Evolutionary conservation across 2,329 filamentous ascomycete genomes (phyloP).

Genomic region (Thelonectria olida): DNA sequence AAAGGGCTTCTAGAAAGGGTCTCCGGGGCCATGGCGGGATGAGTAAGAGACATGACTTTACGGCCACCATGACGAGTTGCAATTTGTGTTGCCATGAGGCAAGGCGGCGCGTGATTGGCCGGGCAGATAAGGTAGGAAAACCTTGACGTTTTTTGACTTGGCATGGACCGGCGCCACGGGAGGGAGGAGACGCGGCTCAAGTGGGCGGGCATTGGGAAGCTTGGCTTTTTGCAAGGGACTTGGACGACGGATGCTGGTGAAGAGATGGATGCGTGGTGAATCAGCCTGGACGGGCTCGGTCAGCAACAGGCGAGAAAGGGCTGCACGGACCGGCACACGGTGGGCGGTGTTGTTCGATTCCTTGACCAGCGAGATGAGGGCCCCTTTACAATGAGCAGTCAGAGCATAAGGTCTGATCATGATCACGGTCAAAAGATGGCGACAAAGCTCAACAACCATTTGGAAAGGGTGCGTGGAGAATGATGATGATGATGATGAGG

Average conservation of each 20-base stretch:
- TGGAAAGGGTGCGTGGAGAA: not conserved
- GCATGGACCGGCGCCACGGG: conserved; percentile 28
- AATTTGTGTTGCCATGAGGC: conserved; percentile 34
- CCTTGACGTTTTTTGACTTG: conserved; percentile 24
- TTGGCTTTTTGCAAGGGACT: not conserved
- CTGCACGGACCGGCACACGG: not conserved
- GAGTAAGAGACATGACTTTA: conserved; percentile 5
- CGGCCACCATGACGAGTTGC: conserved; percentile 33
- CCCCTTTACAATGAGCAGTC: too few relatives aligned
- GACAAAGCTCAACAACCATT: not conserved
- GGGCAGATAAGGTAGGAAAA: conserved; percentile 34
- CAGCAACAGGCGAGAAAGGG: not conserved
- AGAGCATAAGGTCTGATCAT: conserved; percentile 1
- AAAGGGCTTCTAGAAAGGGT: conserved; percentile 35
- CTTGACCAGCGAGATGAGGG: conserved; percentile 8
- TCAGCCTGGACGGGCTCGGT: too few relatives aligned
- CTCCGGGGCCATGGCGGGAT: conserved; percentile 6
- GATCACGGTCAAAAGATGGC: not conserved
- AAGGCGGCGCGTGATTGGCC: conserved; percentile 30
- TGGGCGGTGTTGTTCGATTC: not conserved
- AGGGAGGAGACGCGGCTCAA: conserved; percentile 32
- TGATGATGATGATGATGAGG: not conserved
- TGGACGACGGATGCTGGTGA: not conserved
- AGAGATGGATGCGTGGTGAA: too few relatives aligned
- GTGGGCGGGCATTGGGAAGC: not conserved